Conservation (phyloP, 345 rosid species). For the Luvunga scandens region DNA sequence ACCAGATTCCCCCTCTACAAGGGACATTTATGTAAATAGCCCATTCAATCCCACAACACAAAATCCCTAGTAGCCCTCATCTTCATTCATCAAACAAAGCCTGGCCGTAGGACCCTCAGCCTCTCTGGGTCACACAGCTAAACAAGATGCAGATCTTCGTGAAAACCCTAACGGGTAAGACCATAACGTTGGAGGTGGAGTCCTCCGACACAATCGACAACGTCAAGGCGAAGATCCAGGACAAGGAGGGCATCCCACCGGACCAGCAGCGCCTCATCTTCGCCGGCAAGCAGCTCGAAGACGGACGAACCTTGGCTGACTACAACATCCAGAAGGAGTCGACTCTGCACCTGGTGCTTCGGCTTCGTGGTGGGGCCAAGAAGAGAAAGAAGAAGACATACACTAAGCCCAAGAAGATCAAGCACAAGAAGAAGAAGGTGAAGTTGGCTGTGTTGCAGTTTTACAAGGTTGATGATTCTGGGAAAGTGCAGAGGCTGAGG, state of each 20-base stretch:
- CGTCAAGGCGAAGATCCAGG: constrained; percentile 70
- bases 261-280: constrained; percentile 72
- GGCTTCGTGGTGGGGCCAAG: constrained; percentile 55
- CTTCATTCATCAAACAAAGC: neutral
- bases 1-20: too few species aligned
- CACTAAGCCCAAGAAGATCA: constrained; percentile 73
- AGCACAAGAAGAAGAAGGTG: constrained; percentile 70
- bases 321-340: constrained; percentile 61
- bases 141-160: constrained; percentile 71
- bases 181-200: constrained; percentile 69
- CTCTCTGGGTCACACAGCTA: neutral
- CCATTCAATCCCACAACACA: neutral
- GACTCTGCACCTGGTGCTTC: constrained; percentile 49
- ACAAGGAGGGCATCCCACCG: constrained; percentile 65
- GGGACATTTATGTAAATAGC: neutral
- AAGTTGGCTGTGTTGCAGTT: constrained; percentile 67
- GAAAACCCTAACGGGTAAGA: constrained; percentile 78
- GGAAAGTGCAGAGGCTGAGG: constrained; percentile 60
- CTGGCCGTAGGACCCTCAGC: constrained; percentile 4
- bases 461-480: constrained; percentile 63
- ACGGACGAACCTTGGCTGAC: constrained; percentile 52
- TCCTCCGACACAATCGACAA: constrained; percentile 69
- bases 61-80: neutral
- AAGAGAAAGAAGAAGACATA: constrained; percentile 75
- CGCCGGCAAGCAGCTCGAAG: constrained; percentile 73